These are phyloP conservation scores for Carex pumila DNA, from an alignment of 176 grass and related monocot genomes.

Conservation along the genomic window DNA sequence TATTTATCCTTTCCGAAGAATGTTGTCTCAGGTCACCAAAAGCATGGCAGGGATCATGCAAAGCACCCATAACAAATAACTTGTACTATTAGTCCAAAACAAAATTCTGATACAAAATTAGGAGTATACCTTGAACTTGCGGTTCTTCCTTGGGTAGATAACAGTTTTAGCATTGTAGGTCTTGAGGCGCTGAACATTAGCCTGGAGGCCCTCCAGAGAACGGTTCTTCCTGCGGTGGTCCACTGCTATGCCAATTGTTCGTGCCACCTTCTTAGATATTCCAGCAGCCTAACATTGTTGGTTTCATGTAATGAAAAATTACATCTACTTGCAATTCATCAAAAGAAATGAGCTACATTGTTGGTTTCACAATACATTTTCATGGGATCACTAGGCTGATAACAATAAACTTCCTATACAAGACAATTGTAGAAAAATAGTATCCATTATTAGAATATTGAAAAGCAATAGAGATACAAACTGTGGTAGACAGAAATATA, in stretches of 20 bases:
- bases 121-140: conserved; percentile 55
- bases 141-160: conserved; percentile 71
- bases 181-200: conserved; percentile 66
- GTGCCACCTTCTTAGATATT: conserved; percentile 66
- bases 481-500: not conserved
- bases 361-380: not conserved
- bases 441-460: not conserved
- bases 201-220: conserved; percentile 65
- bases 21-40: not conserved
- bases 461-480: not conserved
- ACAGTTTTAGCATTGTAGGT: conserved; percentile 84
- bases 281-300: conserved; percentile 42
- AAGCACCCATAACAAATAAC: not conserved
- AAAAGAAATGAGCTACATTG: not conserved
- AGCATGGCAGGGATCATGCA: not conserved
- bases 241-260: conserved; percentile 76
- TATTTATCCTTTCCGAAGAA: not conserved
- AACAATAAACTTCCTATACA: not conserved
- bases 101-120: not conserved
- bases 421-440: not conserved
- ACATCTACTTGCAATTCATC: not conserved
- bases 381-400: not conserved
- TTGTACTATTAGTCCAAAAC: not conserved
- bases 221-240: conserved; percentile 77
- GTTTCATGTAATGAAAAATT: not conserved